Conservation (phyloP, 257 asterid genomes). For the Marsdenia floribunda region DNA sequence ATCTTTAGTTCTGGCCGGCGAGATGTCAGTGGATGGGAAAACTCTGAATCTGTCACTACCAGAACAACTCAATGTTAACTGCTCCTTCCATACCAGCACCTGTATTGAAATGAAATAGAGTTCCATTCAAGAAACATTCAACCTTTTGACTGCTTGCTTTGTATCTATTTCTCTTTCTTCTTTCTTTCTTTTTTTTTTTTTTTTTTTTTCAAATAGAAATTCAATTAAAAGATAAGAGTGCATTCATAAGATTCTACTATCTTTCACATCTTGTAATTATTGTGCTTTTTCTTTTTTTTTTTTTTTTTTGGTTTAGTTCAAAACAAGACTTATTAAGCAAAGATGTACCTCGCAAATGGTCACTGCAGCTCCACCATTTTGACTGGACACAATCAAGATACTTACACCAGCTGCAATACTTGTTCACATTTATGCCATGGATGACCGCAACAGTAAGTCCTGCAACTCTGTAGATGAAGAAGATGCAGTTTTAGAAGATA, state of each 20-base stretch:
- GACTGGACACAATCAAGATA: conserved; percentile 65
- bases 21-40: conserved; percentile 48
- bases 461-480: conserved; percentile 40
- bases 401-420: conserved; percentile 68
- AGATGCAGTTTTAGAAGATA: not conserved
- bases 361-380: conserved; percentile 86
- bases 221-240: not conserved
- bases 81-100: conserved; percentile 50
- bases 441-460: conserved; percentile 49
- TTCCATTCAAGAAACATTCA: conserved; percentile 12
- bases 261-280: not conserved
- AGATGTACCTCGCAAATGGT: conserved; percentile 58
- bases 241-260: not conserved
- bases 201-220: too few relatives aligned
- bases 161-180: too few relatives aligned
- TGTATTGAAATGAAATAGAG: conserved; percentile 27
- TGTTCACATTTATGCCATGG: conserved; percentile 43
- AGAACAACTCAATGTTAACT: conserved; percentile 62
- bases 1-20: conserved; percentile 59
- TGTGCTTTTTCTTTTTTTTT: not conserved
- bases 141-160: not conserved
- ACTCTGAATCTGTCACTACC: conserved; percentile 63
- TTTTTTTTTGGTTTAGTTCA: not conserved
- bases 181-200: too few relatives aligned
- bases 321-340: not conserved